Conservation (phyloP, 768 basidiomycete genomes). For the Tylopilus sp. region DNA sequence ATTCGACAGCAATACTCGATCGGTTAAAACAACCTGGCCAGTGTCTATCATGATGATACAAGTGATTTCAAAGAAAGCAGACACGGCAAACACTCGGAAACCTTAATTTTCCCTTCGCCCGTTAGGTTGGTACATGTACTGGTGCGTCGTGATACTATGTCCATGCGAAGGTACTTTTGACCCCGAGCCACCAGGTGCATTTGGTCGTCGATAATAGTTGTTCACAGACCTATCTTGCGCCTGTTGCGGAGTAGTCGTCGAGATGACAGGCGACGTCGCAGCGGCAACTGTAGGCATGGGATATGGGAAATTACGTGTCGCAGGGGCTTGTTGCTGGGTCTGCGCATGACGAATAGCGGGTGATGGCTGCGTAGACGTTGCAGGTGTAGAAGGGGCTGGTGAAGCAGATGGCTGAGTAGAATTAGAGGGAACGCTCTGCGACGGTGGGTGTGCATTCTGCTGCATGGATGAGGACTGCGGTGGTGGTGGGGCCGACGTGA, state of each 20-base stretch:
- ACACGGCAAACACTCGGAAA: not conserved
- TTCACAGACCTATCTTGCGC: constrained; percentile 26
- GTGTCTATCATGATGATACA: constrained; percentile 2
- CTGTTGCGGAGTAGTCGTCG: constrained; percentile 39
- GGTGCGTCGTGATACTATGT: constrained; percentile 32
- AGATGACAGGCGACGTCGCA: constrained; percentile 54
- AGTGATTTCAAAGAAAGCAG: constrained; percentile 9
- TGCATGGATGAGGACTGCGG: constrained; percentile 18
- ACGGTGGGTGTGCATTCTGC: constrained; percentile 28
- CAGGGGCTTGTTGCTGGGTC: constrained; percentile 27
- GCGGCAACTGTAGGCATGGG: constrained; percentile 73
- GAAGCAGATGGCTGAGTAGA: constrained; percentile 30
- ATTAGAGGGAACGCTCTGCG: constrained; percentile 25
- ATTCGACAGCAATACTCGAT: constrained; percentile 1
- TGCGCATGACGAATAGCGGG: constrained; percentile 32
- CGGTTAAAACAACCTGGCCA: constrained; percentile 3
- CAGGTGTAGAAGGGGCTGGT: constrained; percentile 33
- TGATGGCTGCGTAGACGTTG: constrained; percentile 34
- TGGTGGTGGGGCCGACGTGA: constrained; percentile 26
- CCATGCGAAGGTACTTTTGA: constrained; percentile 24
- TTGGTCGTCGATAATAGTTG: constrained; percentile 54
- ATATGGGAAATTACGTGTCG: constrained; percentile 46
- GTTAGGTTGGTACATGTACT: constrained; percentile 47
- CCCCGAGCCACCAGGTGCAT: constrained; percentile 21
- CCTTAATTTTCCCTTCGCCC: constrained; percentile 32